Evolutionary conservation across 2,329 filamentous ascomycete genomes (phyloP), one percentile per base, ranked within the genome.

Genomic region (Diplodia scrobiculata): DNA sequence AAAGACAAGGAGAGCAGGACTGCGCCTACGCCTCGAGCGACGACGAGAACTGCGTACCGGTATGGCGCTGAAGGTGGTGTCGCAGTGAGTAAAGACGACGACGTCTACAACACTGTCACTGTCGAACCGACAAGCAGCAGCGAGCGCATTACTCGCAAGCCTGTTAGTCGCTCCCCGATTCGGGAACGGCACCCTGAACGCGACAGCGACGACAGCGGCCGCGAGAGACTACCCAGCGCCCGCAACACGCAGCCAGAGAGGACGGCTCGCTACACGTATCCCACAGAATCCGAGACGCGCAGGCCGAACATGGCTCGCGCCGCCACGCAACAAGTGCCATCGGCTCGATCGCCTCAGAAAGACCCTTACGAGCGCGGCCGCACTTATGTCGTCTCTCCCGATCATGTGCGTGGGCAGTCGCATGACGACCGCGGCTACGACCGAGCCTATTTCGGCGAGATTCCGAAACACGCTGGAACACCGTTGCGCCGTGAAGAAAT

Each of bases 81-180:
- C 32, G 9, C 54, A n/a, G 25, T 63, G 38, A 29, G 11, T 19
- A 32, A 14, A 11, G 45, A 62, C 14, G 58, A 53, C 48, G 50
- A 70, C 65, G 69, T 70, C 52, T 73, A 74, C 66, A 74, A 72
- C 67, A 75, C 74, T 25, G 68, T 78, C 29, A 67, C 72, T 14
- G 74, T 72, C 64, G 75, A 78, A 66, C 75, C 76, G 47, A 59
- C 62, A 13, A 52, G 38, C 59, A 50, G 58, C 6, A 62, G 45
- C 21, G 60, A 38, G 14, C 29, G 36, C 5, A 29, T 21, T 47
- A 53, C 59, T 4, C 51, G 47, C 38, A 38, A 34, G 32, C 38
- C 32, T 10, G 53, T n/a, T 10, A 63, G 51, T 29, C 41, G 48
- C 14, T 41, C 63, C 55, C 51, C 63, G 9, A 25, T 29, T n/a